phyloP scores from a whole-genome alignment of 2,329 filamentous ascomycete species.

The Zarea fungicola region DNA sequence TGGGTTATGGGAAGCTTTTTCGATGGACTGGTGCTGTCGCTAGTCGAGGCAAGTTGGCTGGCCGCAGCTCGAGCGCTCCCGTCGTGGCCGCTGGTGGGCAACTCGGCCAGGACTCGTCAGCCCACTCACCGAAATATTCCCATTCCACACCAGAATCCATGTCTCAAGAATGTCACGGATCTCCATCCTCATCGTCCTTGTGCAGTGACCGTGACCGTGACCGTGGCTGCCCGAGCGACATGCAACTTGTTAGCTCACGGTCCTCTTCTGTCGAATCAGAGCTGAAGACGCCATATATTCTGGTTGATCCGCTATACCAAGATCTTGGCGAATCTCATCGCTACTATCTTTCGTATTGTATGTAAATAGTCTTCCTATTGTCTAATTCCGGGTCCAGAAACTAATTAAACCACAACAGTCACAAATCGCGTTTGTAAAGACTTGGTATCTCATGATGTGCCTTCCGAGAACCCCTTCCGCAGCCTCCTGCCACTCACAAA shows the following conservation, averaged over 20 bases:
- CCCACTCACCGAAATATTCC: background rate
- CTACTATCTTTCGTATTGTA: constrained; percentile 39
- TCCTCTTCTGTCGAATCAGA: constrained; percentile 16
- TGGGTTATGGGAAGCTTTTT: constrained; percentile 49
- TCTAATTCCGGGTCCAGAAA: background rate
- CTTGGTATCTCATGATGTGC: constrained; percentile 42
- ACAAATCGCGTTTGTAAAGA: constrained; percentile 47
- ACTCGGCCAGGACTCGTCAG: background rate
- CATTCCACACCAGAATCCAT: background rate
- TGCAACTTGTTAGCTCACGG: constrained; percentile 25
- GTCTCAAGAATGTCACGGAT: background rate
- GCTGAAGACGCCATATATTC: constrained; percentile 30
- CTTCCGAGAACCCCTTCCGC: constrained; percentile 42
- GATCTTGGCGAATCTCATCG: constrained; percentile 44
- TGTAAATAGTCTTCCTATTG: constrained; percentile 2
- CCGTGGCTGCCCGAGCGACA: constrained; percentile 14
- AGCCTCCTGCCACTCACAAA: constrained; percentile 37
- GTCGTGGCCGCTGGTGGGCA: constrained; percentile 1
- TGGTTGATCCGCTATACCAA: constrained; percentile 45
- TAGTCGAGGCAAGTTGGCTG: constrained; percentile 37
- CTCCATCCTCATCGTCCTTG: background rate
- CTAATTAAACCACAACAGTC: constrained; percentile 29
- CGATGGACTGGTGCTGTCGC: constrained; percentile 46
- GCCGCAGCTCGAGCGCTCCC: constrained; percentile 32
- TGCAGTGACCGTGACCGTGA: background rate